Evolutionary conservation across 768 basidiomycete species (phyloP), one percentile per base, ranked within the genome.

Genomic region (Basidioascus undulatus): DNA sequence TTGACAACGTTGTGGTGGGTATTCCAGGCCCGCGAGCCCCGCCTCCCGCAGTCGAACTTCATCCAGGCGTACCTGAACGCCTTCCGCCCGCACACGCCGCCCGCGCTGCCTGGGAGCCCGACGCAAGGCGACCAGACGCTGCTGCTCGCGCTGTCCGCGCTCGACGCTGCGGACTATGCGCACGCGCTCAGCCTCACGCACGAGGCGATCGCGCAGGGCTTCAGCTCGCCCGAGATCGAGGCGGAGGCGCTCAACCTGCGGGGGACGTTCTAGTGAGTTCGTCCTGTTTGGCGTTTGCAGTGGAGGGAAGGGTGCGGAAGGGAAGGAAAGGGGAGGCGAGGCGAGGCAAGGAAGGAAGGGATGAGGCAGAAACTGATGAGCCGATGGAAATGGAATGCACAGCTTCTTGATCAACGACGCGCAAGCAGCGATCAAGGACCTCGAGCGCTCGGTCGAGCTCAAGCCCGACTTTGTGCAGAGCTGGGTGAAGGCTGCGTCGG

Each of bases 61-160:
- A 76, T 92, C 49, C 75, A 77, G 11, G 80, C 89, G 1, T 98
- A 96, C 63, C 84, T 96, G 55, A 76, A 83, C 44, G 92, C 92
- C 8, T 96, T 96, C 76, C 74, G 92, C 48, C 64, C 74, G 42
- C 75, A 83, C 80, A 50, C 49, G 77, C 64, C 68, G 32, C 84
- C 79, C 11, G 51, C 59, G 0, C 67, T 87, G 30, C 81, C 87
- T 15, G 76, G 73, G 47, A 65, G 62, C 32, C 74, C 81, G 1
- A 66, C 73, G 0, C 69, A 68, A 28, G 92, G 86, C 4, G 92
- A 96, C 54, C 60, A 73, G 45, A 87, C 83, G 1, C 68, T 96
- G 16, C 55, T 71, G 30, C 65, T 83, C 9, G 79, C 79, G 2
- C 65, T 83, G 32, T 64, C 86, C 41, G 89, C 92, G 0, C 71